A percentile compares a stretch with the other conserved stretches of the same genome.
These are phyloP conservation scores for Phyllosticta capitalensis DNA, from an alignment of 2,329 filamentous ascomycete species.

Conservation along the genomic window DNA sequence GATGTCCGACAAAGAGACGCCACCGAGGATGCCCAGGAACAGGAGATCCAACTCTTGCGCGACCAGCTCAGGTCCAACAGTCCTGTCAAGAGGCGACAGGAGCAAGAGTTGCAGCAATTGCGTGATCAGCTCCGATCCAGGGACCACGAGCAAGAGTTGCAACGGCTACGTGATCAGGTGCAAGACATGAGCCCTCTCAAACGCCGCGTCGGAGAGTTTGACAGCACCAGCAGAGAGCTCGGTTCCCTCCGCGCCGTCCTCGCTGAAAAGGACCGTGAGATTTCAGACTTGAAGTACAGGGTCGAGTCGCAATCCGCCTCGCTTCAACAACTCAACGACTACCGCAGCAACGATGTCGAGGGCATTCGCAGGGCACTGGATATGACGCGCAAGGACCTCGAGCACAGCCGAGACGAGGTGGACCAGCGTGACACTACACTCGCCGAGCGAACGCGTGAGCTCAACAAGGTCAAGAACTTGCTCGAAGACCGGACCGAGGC, in stretches of 20 bases:
- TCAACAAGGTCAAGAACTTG: constrained; percentile 20
- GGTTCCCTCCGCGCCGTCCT: constrained; percentile 21
- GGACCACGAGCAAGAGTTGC: constrained; percentile 1
- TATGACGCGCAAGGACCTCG: constrained; percentile 6
- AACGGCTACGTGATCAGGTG: constrained; percentile 17
- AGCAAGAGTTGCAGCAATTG: constrained; percentile 23
- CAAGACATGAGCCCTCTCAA: constrained; percentile 27
- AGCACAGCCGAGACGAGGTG: constrained; percentile 1
- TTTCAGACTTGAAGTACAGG: constrained; percentile 23
- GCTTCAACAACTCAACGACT: constrained; percentile 22
- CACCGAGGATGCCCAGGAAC: constrained; percentile 19
- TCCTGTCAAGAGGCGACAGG: constrained; percentile 23
- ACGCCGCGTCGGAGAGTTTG: constrained; percentile 25
- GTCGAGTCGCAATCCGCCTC: constrained; percentile 21
- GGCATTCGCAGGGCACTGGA: constrained; percentile 1
- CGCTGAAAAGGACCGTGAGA: constrained; percentile 25
- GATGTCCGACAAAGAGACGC: constrained; percentile 22
- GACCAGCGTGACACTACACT: constrained; percentile 12
- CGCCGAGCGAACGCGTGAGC: constrained; percentile 24
- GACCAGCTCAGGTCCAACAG: constrained; percentile 24
- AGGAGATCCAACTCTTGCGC: constrained; percentile 8
- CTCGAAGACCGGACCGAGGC: constrained; percentile 25
- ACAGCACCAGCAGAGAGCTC: constrained; percentile 22
- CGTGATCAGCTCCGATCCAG: constrained; percentile 17
- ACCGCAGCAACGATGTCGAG: constrained; percentile 9